phyloP scores from a whole-genome alignment of 345 rosid genomes.

The Noccaea caerulescens region DNA sequence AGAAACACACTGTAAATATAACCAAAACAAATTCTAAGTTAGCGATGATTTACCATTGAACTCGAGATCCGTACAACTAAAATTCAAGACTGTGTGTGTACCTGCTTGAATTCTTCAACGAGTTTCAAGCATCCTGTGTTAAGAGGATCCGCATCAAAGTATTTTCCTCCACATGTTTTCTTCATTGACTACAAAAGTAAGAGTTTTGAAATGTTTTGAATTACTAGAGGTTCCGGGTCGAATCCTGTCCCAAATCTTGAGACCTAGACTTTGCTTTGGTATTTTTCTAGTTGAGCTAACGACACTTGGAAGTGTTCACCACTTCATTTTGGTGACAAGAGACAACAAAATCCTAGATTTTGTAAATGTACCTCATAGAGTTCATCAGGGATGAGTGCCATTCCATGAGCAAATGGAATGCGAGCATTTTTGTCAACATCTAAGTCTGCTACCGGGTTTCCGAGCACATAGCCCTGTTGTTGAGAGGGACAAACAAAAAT shows the following conservation, averaged over 20 bases:
- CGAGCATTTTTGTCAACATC: slow-evolving; percentile 42
- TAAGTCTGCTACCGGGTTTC: slow-evolving; percentile 52
- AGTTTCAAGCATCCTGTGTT: slow-evolving; percentile 48
- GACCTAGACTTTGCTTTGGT: no score
- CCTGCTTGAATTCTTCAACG: slow-evolving; percentile 9
- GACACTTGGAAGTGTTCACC: no score
- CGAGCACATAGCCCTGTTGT: slow-evolving; percentile 65
- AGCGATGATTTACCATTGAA: neutral
- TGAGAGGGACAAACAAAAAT: neutral
- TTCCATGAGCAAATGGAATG: slow-evolving; percentile 61
- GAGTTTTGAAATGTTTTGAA: neutral
- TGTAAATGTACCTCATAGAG: slow-evolving; percentile 53
- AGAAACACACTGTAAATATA: slow-evolving; percentile 23
- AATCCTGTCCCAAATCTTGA: no score
- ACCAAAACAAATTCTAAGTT: neutral
- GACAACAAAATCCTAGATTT: neutral
- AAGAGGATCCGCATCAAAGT: slow-evolving; percentile 34
- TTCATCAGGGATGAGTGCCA: slow-evolving; percentile 51
- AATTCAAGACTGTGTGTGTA: neutral
- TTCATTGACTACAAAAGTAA: slow-evolving; percentile 49
- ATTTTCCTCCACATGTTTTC: slow-evolving; percentile 51
- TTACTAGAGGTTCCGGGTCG: no score
- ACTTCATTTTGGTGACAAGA: neutral
- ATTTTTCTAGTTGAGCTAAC: no score
- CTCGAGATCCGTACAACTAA: neutral